Evolutionary conservation across 192 early-diverging fungal species (phyloP).

Genomic region (Nowakowskiella sp.): DNA sequence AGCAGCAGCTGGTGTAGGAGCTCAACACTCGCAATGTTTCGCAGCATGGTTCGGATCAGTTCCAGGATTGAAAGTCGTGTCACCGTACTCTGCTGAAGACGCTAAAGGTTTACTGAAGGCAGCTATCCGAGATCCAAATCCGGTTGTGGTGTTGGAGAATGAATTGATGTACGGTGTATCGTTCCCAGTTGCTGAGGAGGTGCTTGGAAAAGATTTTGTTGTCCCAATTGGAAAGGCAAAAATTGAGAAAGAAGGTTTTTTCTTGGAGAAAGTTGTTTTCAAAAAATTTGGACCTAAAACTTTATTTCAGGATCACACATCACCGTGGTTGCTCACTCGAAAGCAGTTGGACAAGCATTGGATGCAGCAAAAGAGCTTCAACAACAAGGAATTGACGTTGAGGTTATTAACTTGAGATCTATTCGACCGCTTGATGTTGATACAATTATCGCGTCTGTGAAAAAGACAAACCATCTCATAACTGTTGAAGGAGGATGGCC

Average conservation of each 20-base stretch:
- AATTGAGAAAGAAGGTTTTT: slow-evolving; percentile 54
- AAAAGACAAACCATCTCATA: slow-evolving; percentile 96
- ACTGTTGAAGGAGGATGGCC: slow-evolving; percentile 97
- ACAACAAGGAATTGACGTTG: slow-evolving; percentile 57
- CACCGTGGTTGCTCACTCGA: slow-evolving; percentile 92
- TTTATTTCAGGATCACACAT: slow-evolving; percentile 61
- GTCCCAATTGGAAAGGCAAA: slow-evolving; percentile 95
- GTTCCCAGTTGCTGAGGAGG: slow-evolving; percentile 76
- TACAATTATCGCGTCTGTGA: slow-evolving; percentile 84
- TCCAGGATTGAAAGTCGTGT: slow-evolving; percentile 90
- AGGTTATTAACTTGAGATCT: slow-evolving; percentile 94
- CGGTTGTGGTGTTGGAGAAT: slow-evolving; percentile 93
- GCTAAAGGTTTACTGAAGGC: slow-evolving; percentile 97
- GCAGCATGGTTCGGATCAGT: slow-evolving; percentile 97
- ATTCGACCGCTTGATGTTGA: slow-evolving; percentile 93
- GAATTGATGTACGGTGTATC: slow-evolving; percentile 94
- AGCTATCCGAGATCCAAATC: slow-evolving; percentile 95
- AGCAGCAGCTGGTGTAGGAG: slow-evolving; percentile 91
- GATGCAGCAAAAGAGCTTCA: slow-evolving; percentile 81
- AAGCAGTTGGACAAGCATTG: slow-evolving; percentile 72
- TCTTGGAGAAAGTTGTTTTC: slow-evolving; percentile 2
- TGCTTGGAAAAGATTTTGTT: slow-evolving; percentile 70
- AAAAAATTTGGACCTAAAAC: slow-evolving; percentile 7
- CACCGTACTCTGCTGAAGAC: slow-evolving; percentile 93
- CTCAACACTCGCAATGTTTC: slow-evolving; percentile 98